Conservation (phyloP, 257 asterid species). For the Solanum paucissectum region DNA sequence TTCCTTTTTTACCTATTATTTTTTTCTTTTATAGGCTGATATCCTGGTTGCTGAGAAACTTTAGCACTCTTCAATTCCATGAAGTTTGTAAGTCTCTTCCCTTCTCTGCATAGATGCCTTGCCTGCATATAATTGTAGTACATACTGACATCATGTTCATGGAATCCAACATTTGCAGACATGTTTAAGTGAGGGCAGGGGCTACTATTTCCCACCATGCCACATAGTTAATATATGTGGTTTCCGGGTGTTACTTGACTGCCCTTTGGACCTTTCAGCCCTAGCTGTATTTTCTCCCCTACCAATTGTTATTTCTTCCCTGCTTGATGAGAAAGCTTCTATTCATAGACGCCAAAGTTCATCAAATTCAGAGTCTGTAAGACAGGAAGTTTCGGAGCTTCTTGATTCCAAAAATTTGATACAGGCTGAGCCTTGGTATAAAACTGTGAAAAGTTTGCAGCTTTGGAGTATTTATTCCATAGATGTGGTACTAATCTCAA, state of each 20-base stretch:
- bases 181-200: conserved; percentile 73
- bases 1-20: not conserved
- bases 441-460: conserved; percentile 44
- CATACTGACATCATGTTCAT: not conserved
- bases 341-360: conserved; percentile 6
- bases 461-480: conserved; percentile 45
- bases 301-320: conserved; percentile 14
- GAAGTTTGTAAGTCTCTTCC: conserved; percentile 18
- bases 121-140: not conserved
- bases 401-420: conserved; percentile 38
- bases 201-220: conserved; percentile 75
- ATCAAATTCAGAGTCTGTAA: conserved; percentile 10
- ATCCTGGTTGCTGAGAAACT: not conserved
- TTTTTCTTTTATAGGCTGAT: not conserved
- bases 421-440: conserved; percentile 59
- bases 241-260: conserved; percentile 57
- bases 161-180: conserved; percentile 39
- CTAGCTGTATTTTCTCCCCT: conserved; percentile 58
- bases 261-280: conserved; percentile 76
- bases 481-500: conserved; percentile 67
- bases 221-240: conserved; percentile 57
- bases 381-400: conserved; percentile 15
- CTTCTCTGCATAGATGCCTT: not conserved
- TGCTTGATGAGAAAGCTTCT: conserved; percentile 5
- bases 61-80: not conserved